A percentile compares a stretch with the other conserved stretches of the same genome.
phyloP scores from a whole-genome alignment of 202 grass and related monocot genomes.

The Panicum hallii region DNA sequence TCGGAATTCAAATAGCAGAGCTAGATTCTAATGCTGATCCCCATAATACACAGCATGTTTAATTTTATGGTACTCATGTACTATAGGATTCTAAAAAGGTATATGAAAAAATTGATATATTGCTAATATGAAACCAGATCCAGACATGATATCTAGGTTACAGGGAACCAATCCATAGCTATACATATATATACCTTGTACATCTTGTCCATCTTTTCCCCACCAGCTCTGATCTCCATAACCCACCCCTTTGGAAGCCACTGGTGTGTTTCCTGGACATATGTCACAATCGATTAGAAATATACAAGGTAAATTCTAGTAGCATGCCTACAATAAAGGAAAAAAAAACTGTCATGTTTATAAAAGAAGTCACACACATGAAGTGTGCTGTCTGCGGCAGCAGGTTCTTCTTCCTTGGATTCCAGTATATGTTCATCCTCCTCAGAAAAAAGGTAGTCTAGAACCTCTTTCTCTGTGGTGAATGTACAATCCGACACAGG shows the following conservation, averaged over 20 bases:
- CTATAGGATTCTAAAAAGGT: background rate
- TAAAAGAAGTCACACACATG: background rate
- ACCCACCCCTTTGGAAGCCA: constrained; percentile 53
- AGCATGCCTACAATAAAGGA: background rate
- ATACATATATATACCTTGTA: constrained; percentile 53
- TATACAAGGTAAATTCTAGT: background rate
- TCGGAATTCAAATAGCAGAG: too few relatives aligned
- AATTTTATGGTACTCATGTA: background rate
- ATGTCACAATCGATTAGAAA: background rate
- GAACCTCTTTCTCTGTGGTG: background rate
- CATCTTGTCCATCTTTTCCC: constrained; percentile 3
- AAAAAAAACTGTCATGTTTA: background rate
- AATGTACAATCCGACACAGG: background rate
- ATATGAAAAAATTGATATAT: background rate
- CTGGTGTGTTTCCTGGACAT: constrained; percentile 20
- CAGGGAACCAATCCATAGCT: background rate
- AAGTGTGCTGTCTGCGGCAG: background rate
- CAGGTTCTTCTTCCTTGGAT: background rate
- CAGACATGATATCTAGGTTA: background rate
- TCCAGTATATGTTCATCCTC: constrained; percentile 1
- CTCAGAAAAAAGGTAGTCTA: constrained; percentile 42
- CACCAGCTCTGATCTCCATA: constrained; percentile 48
- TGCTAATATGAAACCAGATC: background rate
- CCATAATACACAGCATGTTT: background rate
- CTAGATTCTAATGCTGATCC: background rate